phyloP scores from a whole-genome alignment of 768 basidiomycete genomes.

The Heimioporus sp. region DNA sequence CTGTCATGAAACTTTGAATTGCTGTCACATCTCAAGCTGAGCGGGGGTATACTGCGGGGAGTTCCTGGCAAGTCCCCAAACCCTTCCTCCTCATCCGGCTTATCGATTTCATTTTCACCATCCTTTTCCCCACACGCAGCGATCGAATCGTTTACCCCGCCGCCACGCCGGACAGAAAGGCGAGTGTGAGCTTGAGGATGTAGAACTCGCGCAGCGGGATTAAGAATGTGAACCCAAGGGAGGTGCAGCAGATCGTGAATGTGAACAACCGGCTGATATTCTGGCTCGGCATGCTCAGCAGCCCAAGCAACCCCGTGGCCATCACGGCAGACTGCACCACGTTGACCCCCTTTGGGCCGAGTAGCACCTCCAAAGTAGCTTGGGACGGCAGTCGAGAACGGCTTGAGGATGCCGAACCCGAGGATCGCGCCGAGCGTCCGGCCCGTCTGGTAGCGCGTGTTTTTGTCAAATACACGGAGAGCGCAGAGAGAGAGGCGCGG shows the following conservation, averaged over 20 bases:
- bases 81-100: too few species aligned
- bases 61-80: too few species aligned
- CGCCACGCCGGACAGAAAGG: slow-evolving; percentile 65
- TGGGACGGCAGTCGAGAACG: slow-evolving; percentile 48
- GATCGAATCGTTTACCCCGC: slow-evolving; percentile 65
- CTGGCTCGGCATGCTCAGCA: slow-evolving; percentile 43
- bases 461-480: too few species aligned
- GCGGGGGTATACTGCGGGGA: too few species aligned
- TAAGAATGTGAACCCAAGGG: slow-evolving; percentile 66
- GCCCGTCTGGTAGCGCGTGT: slow-evolving; percentile 45
- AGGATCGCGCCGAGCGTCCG: slow-evolving; percentile 56
- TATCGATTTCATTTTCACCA: too few species aligned
- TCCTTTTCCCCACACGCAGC: slow-evolving; percentile 52
- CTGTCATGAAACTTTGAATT: too few species aligned
- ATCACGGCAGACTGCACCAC: slow-evolving; percentile 16
- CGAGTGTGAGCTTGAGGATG: slow-evolving; percentile 34
- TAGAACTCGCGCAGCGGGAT: slow-evolving; percentile 61
- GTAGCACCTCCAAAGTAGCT: slow-evolving; percentile 44
- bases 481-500: not conserved
- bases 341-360: slow-evolving; percentile 64
- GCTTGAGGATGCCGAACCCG: slow-evolving; percentile 55
- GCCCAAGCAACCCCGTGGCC: slow-evolving; percentile 58
- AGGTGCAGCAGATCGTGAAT: slow-evolving; percentile 50
- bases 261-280: slow-evolving; percentile 58
- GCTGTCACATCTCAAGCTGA: too few species aligned